A percentile compares a stretch with the other conserved stretches of the same genome.
Conservation (phyloP, 176 grass and related monocot genomes). For the sorghum (Sorghum bicolor) region Sorghum_bicolor_NCBIv3 NC_012873.2:65661501-65662000, state of each 20-base stretch:
- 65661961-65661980: conserved; percentile 74
- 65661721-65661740: not conserved
- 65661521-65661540: not conserved
- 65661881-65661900: conserved; percentile 58
- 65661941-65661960: conserved; percentile 83
- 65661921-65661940: conserved; percentile 94
- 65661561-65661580: not conserved
- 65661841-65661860: conserved; percentile 32
- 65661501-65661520: conserved; percentile 14
- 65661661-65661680: conserved; percentile 5
- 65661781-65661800: not conserved
- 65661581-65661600: conserved; percentile 5
- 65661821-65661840: not conserved
- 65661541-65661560: conserved; percentile 8
- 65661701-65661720: not conserved
- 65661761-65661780: not conserved
- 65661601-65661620: conserved; percentile 1
- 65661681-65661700: not conserved
- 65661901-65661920: conserved; percentile 77
- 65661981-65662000: not conserved
- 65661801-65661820: conserved; percentile 2
- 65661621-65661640: not conserved
- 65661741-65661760: conserved; percentile 1
- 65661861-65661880: conserved; percentile 71
- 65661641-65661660: not conserved